Base-by-base conservation (phyloP, 495 filamentous ascomycete genomes). In the Ramalina intermedia region DNA sequence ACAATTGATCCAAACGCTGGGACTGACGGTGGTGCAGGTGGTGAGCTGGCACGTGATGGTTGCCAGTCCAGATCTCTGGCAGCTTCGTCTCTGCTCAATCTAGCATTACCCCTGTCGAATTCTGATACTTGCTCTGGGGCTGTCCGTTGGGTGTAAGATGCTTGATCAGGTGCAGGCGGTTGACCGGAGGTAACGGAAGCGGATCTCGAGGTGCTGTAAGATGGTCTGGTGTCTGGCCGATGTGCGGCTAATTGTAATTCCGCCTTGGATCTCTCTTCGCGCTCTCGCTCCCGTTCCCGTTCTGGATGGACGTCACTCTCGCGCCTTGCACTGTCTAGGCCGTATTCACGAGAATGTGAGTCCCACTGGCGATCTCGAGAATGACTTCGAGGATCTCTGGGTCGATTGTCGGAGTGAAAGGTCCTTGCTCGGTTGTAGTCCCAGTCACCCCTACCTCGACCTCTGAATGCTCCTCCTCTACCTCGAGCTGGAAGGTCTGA, bases 11-110 rank as follows among this genome's bases (percentile, higher is more conserved):
- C 84, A 68, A 93, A 90, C 2, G 85, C 82, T 16, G 86, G 86
- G 3, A 89, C 86, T 29, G 85, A 80, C 12, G 85, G 84, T 36
- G 82, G 69, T n/a, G 85, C 84, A 16, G 85, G 86, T 11, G 86
- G 81, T 18, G 84, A 71, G 21, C 46, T 46, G 55, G 62, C 17
- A 62, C 57, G 27, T 55, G 62, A 45, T 64, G 58, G 54, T 65
- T 67, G 12, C 58, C 51, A 6, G 58, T 51, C 52, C 4, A 48
- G 2, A 13, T 52, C 50, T 13, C 29, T 42, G 37, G 26, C 36
- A 69, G 65, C 53, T 67, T 62, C 41, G 46, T 26, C 37, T 73
- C 72, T 58, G 29, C 46, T 46, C 55, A 27, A 40, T 53, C 43
- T 48, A 7, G 69, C 20, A 64, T 54, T 7, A 62, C 49, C 7